A percentile compares a stretch with the other conserved stretches of the same genome.
Evolutionary conservation across 768 basidiomycete species (phyloP).

Genomic region (Aureoboletus auriporus): DNA sequence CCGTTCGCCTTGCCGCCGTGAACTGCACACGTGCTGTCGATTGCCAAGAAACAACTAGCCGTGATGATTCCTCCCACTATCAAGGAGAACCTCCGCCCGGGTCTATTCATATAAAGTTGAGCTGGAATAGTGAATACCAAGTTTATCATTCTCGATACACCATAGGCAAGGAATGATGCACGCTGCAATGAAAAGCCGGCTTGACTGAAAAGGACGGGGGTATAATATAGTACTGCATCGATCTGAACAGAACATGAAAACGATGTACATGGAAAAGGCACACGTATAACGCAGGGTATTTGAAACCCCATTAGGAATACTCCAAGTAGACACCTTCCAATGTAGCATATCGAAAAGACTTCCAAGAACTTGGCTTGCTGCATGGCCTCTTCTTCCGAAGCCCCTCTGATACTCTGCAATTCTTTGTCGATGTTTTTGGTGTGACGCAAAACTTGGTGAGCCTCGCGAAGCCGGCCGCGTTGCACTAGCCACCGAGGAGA

Average conservation of each 20-base stretch:
- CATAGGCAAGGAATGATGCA: constrained; percentile 49
- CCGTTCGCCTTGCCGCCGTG: no score
- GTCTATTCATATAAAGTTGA: constrained; percentile 41
- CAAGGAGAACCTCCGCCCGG: constrained; percentile 32
- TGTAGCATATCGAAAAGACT: constrained; percentile 27
- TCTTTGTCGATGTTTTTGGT: constrained; percentile 19
- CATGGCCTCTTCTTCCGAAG: not conserved
- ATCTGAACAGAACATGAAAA: constrained; percentile 22
- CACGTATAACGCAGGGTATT: constrained; percentile 30
- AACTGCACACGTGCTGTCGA: constrained; percentile 30
- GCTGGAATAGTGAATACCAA: constrained; percentile 38
- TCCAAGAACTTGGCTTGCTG: constrained; percentile 13
- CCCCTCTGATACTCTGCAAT: constrained; percentile 15
- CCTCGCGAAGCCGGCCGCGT: constrained; percentile 27
- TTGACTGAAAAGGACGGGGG: constrained; percentile 46
- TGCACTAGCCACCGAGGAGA: constrained; percentile 31
- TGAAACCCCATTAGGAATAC: constrained; percentile 33
- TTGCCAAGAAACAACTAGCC: constrained; percentile 34
- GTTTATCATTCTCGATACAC: constrained; percentile 44
- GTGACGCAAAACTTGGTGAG: constrained; percentile 18
- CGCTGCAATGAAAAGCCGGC: constrained; percentile 38
- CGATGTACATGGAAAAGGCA: not conserved
- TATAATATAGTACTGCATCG: constrained; percentile 35
- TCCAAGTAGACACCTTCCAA: constrained; percentile 34
- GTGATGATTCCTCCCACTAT: constrained; percentile 42